Percentiles rank a stretch among this genome's conserved stretches.
Evolutionary conservation across 202 grass and related monocot species (phyloP).

Genomic region (Schoenoplectus triqueter): DNA sequence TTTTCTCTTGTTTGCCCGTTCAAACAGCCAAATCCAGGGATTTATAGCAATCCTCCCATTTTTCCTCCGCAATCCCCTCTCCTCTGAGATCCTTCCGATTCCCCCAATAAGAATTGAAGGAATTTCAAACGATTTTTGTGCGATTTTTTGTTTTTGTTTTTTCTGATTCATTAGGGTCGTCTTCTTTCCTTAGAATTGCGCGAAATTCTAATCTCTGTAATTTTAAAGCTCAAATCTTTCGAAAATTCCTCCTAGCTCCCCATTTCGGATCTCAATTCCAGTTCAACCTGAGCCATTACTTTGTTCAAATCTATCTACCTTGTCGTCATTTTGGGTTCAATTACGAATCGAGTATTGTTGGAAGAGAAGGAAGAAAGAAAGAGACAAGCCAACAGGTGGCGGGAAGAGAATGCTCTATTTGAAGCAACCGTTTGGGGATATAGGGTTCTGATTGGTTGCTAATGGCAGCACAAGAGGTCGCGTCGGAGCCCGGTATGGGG

Average conservation of each 20-base stretch:
- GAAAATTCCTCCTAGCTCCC: slow-evolving; percentile 16
- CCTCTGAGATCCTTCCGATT: slow-evolving; percentile 34
- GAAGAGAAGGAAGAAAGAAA: slow-evolving; percentile 33
- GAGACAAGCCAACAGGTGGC: slow-evolving; percentile 22
- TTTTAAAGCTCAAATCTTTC: slow-evolving; percentile 27
- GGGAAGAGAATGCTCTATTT: slow-evolving; percentile 70
- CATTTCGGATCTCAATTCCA: slow-evolving; percentile 35
- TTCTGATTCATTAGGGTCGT: slow-evolving; percentile 10
- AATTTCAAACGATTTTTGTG: slow-evolving; percentile 33
- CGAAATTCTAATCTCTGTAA: neutral
- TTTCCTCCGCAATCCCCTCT: slow-evolving; percentile 28
- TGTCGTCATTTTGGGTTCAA: slow-evolving; percentile 17
- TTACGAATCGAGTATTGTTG: slow-evolving; percentile 26
- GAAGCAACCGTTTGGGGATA: slow-evolving; percentile 61
- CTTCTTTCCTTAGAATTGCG: neutral
- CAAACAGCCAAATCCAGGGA: slow-evolving; percentile 36
- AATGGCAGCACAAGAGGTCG: slow-evolving; percentile 41
- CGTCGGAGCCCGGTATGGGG: slow-evolving; percentile 42
- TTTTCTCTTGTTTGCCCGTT: slow-evolving; percentile 33
- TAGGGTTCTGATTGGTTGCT: slow-evolving; percentile 49
- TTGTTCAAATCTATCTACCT: slow-evolving; percentile 13
- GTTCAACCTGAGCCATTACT: slow-evolving; percentile 26
- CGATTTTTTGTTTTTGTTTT: slow-evolving; percentile 25
- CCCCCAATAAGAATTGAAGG: slow-evolving; percentile 10
- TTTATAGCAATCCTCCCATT: slow-evolving; percentile 38